Base-by-base conservation (phyloP, 768 basidiomycete species). In the Leccinum barrowsii region DNA sequence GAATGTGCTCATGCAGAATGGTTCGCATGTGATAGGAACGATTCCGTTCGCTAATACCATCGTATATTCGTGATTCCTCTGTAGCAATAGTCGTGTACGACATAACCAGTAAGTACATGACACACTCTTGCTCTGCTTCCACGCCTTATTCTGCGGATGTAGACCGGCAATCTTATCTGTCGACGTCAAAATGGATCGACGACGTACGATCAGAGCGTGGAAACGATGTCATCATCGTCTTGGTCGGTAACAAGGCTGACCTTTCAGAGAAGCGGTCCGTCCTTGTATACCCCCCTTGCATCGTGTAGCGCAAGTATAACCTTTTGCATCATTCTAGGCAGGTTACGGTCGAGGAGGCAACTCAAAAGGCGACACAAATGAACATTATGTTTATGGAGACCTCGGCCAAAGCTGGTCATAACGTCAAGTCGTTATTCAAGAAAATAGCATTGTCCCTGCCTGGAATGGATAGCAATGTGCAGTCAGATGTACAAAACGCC, bases 381-480 rank as follows among this genome's bases (percentile, higher is more conserved):
- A 89, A 87, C 67, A 92, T 98, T 64, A 92, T 98, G 89, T 97
- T 96, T 71, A 98, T 98, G 89, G 97, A 99, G 76, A 98, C 97
- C 8, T 97, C 94, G 28, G 97, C 97, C 30, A 99, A 99, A 73
- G 97, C 97, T 7, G 97, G 97, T 3, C 97, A 98, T 73, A 99
- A 99, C 63, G 97, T 99, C 60, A 99, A 99, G 79, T 92, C 92
- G 64, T 74, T 99, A 64, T 99, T 99, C 82, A 95, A 98, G 80
- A 98, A 98, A 81, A 99, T 99, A 64, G 97, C 97, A 1, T 87
- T 98, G 88, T 94, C 94, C 2, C 76, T 99, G 52, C 96, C 97
- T 19, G 97, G 97, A 12, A 94, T 94, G 85, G 93, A 95, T 67
- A 93, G 90, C 71, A 91, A 88, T 35, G 79, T 67, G 22, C 85